These are phyloP conservation scores for Funneliformis geosporum DNA, from an alignment of 192 early-diverging fungal genomes.

Conservation along the genomic window DNA sequence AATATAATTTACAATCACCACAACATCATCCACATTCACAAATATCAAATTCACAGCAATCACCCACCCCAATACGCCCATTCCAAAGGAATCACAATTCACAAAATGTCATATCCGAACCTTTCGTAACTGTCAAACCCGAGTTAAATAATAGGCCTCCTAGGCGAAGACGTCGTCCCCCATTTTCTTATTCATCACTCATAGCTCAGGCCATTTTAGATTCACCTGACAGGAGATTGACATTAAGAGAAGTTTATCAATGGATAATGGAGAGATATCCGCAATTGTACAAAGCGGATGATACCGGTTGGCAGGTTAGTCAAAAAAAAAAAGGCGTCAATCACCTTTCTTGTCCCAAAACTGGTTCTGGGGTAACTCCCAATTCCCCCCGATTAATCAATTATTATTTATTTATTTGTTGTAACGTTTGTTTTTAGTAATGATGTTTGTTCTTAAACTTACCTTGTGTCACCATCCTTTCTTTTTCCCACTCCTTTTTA, in stretches of 20 bases:
- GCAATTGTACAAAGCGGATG: slow-evolving; percentile 71
- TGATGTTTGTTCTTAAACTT: background rate
- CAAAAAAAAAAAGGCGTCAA: background rate
- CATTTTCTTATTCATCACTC: slow-evolving; percentile 78
- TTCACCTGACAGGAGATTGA: slow-evolving; percentile 65
- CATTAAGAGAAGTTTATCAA: slow-evolving; percentile 83
- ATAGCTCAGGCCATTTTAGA: slow-evolving; percentile 81
- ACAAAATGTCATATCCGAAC: slow-evolving; percentile 26
- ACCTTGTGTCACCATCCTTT: background rate
- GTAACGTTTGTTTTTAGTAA: background rate
- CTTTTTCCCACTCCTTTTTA: slow-evolving; percentile 13
- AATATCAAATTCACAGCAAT: background rate
- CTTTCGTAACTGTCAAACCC: slow-evolving; percentile 28
- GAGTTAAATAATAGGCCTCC: slow-evolving; percentile 31
- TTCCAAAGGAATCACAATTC: slow-evolving; percentile 23
- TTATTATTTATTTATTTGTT: background rate
- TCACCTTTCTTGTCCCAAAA: background rate
- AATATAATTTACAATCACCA: background rate
- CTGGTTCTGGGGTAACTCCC: background rate
- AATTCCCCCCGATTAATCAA: background rate
- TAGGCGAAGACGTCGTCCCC: slow-evolving; percentile 46
- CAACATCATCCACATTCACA: background rate
- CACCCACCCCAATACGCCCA: background rate
- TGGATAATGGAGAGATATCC: slow-evolving; percentile 76
- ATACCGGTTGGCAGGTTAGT: slow-evolving; percentile 60